A percentile compares a stretch with the other conserved stretches of the same genome.
These are phyloP conservation scores for Fragaria ananassa DNA, from an alignment of 306 rosid species.

Conservation along the genomic window DNA sequence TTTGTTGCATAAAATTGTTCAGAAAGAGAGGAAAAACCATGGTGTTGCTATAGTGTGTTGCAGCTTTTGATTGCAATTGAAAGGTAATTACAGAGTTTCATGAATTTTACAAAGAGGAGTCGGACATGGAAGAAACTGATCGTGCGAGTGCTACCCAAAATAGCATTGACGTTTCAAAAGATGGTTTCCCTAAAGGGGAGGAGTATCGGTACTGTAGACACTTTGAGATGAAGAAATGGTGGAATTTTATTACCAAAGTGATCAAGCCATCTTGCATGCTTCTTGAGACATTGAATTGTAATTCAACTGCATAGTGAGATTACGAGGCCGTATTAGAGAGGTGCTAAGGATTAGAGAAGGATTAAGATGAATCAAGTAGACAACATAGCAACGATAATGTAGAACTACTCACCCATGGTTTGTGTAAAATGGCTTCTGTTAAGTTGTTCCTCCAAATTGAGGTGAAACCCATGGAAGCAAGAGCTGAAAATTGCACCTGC, in stretches of 20 bases:
- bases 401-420: slow-evolving; percentile 19
- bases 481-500: slow-evolving; percentile 17
- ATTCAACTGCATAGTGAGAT: neutral
- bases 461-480: slow-evolving; percentile 4
- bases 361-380: neutral
- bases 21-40: no score
- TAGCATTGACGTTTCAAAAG: slow-evolving; percentile 11
- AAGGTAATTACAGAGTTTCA: neutral
- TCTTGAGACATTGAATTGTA: slow-evolving; percentile 5
- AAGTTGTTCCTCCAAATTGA: slow-evolving; percentile 1
- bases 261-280: slow-evolving; percentile 22
- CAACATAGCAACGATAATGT: neutral
- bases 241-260: slow-evolving; percentile 22
- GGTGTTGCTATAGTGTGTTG: neutral
- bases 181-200: neutral
- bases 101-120: slow-evolving; percentile 2
- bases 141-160: slow-evolving; percentile 27
- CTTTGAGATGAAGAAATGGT: slow-evolving; percentile 33
- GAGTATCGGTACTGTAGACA: slow-evolving; percentile 28
- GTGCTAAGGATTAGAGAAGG: neutral
- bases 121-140: slow-evolving; percentile 23
- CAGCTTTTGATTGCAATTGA: neutral
- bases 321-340: neutral
- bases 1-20: neutral
- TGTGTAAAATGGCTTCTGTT: neutral